These are phyloP conservation scores for Friedmanniomyces simplex DNA, from an alignment of 495 filamentous ascomycete genomes.

Conservation along the genomic window DNA sequence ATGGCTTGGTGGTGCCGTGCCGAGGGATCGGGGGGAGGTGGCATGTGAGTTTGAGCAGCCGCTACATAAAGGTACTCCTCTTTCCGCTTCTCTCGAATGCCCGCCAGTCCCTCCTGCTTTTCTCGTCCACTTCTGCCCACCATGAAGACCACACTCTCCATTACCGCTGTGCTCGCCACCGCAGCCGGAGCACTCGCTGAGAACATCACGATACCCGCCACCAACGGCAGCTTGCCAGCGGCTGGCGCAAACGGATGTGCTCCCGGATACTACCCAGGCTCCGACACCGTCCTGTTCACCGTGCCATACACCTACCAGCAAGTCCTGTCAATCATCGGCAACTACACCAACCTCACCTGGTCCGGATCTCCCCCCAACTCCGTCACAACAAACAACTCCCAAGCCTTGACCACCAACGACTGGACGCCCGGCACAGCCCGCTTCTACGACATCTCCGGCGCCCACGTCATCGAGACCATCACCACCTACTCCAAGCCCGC, in stretches of 20 bases:
- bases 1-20: not conserved
- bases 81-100: not conserved
- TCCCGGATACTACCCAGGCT: slow-evolving; percentile 19
- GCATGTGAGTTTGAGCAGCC: not conserved
- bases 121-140: not conserved
- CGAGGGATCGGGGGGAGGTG: not conserved
- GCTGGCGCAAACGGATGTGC: slow-evolving; percentile 1
- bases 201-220: slow-evolving; percentile 9
- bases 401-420: slow-evolving; percentile 4
- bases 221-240: slow-evolving; percentile 6
- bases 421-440: slow-evolving; percentile 23
- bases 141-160: not conserved
- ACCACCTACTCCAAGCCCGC: slow-evolving; percentile 23
- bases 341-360: slow-evolving; percentile 27
- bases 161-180: not conserved
- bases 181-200: not conserved
- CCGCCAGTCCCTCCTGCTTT: not conserved
- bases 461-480: slow-evolving; percentile 26
- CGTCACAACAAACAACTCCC: slow-evolving; percentile 21
- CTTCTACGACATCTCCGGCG: slow-evolving; percentile 16
- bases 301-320: slow-evolving; percentile 24
- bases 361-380: slow-evolving; percentile 14
- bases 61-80: not conserved
- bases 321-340: slow-evolving; percentile 25
- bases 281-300: slow-evolving; percentile 20